Evolutionary conservation across 192 early-diverging fungal genomes (phyloP).

Genomic region (Pecoramyces ruminantium): DNA sequence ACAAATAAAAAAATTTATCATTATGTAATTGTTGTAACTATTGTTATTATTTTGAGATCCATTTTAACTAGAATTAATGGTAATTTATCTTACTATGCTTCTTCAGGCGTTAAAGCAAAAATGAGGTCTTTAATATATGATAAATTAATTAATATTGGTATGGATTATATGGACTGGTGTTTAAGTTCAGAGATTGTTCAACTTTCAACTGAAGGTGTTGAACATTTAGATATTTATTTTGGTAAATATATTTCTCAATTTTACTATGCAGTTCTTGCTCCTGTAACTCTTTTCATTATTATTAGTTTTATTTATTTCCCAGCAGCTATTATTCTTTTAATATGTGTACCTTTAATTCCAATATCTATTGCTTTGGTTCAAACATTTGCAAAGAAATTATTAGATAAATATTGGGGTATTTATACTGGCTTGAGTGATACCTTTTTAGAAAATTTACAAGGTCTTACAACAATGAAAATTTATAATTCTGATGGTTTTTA

Average conservation of each 20-base stretch:
- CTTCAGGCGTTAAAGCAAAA: neutral
- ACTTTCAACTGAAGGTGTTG: neutral
- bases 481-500: neutral
- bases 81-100: neutral
- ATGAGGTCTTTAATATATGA: neutral
- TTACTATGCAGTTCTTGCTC: neutral
- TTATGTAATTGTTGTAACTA: too few relatives aligned
- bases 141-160: neutral
- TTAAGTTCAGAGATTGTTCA: neutral
- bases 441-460: neutral
- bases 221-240: neutral
- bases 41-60: too few relatives aligned
- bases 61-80: neutral
- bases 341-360: neutral
- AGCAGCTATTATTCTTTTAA: neutral
- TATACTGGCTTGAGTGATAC: neutral
- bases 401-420: neutral
- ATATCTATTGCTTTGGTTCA: neutral
- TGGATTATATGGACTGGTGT: neutral
- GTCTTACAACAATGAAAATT: neutral
- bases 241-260: neutral
- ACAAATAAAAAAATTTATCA: too few relatives aligned
- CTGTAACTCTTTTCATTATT: neutral
- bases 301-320: neutral
- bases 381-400: neutral